A percentile compares a stretch with the other conserved stretches of the same genome.
These are phyloP conservation scores for Rickenella mellea DNA, from an alignment of 768 basidiomycete genomes.

Conservation along the genomic window DNA sequence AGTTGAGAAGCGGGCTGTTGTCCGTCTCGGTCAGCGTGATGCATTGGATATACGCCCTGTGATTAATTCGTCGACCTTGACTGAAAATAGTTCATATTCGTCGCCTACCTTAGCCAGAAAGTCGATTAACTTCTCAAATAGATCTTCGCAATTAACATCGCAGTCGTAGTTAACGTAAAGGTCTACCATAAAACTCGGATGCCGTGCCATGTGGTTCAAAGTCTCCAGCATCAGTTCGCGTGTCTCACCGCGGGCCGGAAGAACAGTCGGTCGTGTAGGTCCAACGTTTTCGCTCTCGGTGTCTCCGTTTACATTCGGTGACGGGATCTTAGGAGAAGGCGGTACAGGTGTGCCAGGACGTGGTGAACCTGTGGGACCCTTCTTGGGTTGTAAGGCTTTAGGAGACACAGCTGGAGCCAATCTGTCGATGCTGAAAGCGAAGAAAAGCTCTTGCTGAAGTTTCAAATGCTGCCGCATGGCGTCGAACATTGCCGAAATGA, in stretches of 20 bases:
- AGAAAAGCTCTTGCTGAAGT: conserved; percentile 89
- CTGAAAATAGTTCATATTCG: not conserved
- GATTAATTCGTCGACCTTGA: conserved; percentile 5
- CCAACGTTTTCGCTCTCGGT: conserved; percentile 36
- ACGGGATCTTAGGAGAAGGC: conserved; percentile 24
- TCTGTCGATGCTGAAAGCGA: conserved; percentile 90
- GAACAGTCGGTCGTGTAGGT: conserved; percentile 48
- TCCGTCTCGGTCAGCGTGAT: conserved; percentile 41
- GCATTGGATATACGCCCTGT: conserved; percentile 74
- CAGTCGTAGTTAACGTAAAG: conserved; percentile 96
- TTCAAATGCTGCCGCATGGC: conserved; percentile 82
- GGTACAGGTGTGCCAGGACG: conserved; percentile 41
- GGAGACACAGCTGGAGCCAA: conserved; percentile 49
- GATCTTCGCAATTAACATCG: conserved; percentile 91
- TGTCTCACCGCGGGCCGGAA: conserved; percentile 79
- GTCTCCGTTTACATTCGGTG: conserved; percentile 29
- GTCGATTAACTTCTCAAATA: conserved; percentile 82
- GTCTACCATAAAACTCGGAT: conserved; percentile 91
- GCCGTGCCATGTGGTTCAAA: conserved; percentile 67
- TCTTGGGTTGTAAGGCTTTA: conserved; percentile 9
- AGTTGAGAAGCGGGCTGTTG: conserved; percentile 76
- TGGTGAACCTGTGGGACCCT: conserved; percentile 28
- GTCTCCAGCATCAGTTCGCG: conserved; percentile 87
- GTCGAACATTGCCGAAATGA: conserved; percentile 80
- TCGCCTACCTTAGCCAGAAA: conserved; percentile 77